Base-by-base conservation (phyloP, 2,329 filamentous ascomycete genomes). In the Arthrinium puccinioides region DNA sequence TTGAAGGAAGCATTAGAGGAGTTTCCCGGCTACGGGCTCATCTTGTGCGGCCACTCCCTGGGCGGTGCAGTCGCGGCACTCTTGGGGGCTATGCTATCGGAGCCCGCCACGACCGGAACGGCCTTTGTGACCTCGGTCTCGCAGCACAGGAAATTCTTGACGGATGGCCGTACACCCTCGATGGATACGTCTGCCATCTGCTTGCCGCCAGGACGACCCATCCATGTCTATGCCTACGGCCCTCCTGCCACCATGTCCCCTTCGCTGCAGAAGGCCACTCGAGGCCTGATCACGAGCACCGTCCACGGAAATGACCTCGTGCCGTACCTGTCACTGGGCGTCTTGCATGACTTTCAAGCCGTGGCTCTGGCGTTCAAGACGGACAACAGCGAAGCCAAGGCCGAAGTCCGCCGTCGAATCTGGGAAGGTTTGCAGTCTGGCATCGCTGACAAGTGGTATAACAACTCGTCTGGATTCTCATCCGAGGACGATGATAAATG, bases 181-280 rank as follows among this genome's bases (percentile, higher is more conserved):
- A 44, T n/a, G 37, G 40, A 25, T 21, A 41, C 40, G 23, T 36
- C 24, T 11, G 59, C 63, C 14, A 57, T 77, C 21, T 70, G 66
- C 14, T 67, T 88, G 0, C 84, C 84, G 1, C 49, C 79, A 0
- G 77, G 79, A 13, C 73, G 84, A 1, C 79, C 82, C 4, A 82
- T 88, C 15, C 84, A 89, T 48, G 84, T 87, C 10, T 89, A 86
- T 53, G 81, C 84, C 6, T 89, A 87, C 53, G 84, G 84, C 0
- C 79, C 84, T 2, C 83, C 84, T 0, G 76, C 82, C 0, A 82
- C 81, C 11, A 77, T 88, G 72, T 85, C 82, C 0, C 69, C 81
- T 0, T 74, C 79, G 3, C 69, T 89, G 7, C 76, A 83, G 28
- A 74, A 74, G 41, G 79, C 80, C 9, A 88, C 84, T 0, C 71